These are phyloP conservation scores for Tolypocladium tropicale DNA, from an alignment of 2,329 filamentous ascomycete genomes.

Conservation along the genomic window DNA sequence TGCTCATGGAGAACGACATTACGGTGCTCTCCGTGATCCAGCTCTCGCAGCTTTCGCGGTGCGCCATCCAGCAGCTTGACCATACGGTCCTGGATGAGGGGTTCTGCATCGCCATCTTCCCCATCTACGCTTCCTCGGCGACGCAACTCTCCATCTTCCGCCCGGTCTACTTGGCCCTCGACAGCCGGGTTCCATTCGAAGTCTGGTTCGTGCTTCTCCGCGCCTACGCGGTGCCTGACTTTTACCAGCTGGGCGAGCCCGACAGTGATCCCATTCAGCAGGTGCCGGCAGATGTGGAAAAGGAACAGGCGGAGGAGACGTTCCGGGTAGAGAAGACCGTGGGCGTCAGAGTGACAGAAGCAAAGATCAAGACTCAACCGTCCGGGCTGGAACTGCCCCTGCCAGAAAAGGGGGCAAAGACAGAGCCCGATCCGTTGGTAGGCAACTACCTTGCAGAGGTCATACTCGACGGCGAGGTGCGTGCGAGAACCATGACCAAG, in stretches of 20 bases:
- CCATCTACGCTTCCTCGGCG: constrained; percentile 72
- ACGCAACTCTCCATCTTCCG: constrained; percentile 66
- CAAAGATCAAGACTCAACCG: constrained; percentile 40
- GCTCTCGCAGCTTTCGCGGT: constrained; percentile 78
- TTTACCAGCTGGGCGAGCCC: constrained; percentile 57
- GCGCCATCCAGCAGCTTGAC: constrained; percentile 83
- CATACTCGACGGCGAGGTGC: constrained; percentile 67
- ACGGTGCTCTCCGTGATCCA: constrained; percentile 74
- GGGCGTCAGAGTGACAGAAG: constrained; percentile 48
- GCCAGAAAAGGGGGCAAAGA: constrained; percentile 10
- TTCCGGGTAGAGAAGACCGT: constrained; percentile 55
- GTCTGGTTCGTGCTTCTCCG: constrained; percentile 92
- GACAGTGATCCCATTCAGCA: constrained; percentile 33
- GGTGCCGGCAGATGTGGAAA: constrained; percentile 23
- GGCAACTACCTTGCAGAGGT: constrained; percentile 74
- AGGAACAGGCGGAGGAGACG: constrained; percentile 34
- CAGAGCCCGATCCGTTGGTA: constrained; percentile 32
- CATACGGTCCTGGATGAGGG: constrained; percentile 85
- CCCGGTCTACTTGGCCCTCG: constrained; percentile 83
- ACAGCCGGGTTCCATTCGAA: constrained; percentile 84
- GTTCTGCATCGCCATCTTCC: constrained; percentile 90
- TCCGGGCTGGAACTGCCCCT: constrained; percentile 11
- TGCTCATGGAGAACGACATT: constrained; percentile 78
- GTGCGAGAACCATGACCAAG: constrained; percentile 65
- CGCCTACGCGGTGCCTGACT: constrained; percentile 83